Conservation (phyloP, 352 stramenopile genomes). For the Halophytophthora polymorphica region DNA sequence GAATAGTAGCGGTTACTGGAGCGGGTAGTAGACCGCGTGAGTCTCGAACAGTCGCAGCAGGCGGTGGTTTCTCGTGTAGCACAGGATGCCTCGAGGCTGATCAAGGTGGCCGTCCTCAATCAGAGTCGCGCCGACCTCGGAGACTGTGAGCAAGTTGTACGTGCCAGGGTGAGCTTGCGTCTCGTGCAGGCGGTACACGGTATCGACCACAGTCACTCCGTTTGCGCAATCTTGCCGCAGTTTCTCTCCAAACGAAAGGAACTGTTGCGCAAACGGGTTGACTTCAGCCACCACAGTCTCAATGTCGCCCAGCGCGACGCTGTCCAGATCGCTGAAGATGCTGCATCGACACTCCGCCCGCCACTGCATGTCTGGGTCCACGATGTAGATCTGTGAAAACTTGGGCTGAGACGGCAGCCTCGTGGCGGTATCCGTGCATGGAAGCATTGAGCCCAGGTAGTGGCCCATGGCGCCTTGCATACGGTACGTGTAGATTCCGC, state of each 20-base stretch:
- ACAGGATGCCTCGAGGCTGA: not conserved
- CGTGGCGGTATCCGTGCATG: not conserved
- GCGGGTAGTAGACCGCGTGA: constrained; percentile 2
- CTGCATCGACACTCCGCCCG: not conserved
- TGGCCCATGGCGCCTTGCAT: constrained; percentile 6
- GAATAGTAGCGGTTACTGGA: constrained; percentile 7
- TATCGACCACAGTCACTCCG: not conserved
- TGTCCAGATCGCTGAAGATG: constrained; percentile 3
- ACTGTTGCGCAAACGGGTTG: constrained; percentile 5
- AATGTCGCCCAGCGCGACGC: constrained; percentile 1
- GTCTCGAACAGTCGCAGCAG: constrained; percentile 7
- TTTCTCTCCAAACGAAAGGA: constrained; percentile 1
- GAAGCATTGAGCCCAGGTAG: constrained; percentile 6
- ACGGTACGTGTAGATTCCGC: constrained; percentile 7
- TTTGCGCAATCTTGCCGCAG: not conserved
- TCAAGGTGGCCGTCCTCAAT: not conserved
- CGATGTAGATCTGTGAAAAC: constrained; percentile 15
- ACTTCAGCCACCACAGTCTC: constrained; percentile 4
- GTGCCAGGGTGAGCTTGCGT: not conserved
- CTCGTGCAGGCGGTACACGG: not conserved
- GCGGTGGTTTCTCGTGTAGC: not conserved
- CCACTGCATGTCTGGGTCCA: constrained; percentile 4
- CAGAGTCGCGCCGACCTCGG: not conserved
- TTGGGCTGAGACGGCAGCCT: not conserved
- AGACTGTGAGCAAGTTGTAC: constrained; percentile 6